Evolutionary conservation across 495 filamentous ascomycete genomes (phyloP).

Genomic region (Neurospora sp.): DNA sequence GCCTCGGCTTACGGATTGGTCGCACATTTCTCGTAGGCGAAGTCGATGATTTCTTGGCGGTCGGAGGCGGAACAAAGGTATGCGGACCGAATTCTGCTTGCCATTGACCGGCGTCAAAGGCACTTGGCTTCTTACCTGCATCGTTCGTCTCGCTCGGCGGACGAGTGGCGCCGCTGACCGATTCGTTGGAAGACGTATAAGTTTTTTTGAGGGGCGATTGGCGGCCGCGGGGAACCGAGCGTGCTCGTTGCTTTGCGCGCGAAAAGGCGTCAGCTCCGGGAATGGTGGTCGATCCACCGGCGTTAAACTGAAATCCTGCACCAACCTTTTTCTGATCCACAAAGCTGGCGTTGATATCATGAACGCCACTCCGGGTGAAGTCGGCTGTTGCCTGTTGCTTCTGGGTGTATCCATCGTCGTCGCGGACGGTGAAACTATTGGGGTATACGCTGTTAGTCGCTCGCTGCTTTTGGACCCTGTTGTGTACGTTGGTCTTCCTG

Average conservation of each 20-base stretch:
- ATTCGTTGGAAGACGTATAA: slow-evolving; percentile 8
- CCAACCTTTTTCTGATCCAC: slow-evolving; percentile 26
- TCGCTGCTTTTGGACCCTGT: slow-evolving; percentile 6
- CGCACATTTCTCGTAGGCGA: slow-evolving; percentile 30
- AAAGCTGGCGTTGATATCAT: slow-evolving; percentile 65
- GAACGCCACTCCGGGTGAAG: slow-evolving; percentile 50
- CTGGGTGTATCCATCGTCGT: slow-evolving; percentile 22
- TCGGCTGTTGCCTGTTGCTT: slow-evolving; percentile 15
- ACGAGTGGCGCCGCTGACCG: slow-evolving; percentile 1
- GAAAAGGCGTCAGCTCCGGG: slow-evolving; percentile 19
- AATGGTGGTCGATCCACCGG: slow-evolving; percentile 18
- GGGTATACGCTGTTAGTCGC: slow-evolving; percentile 22
- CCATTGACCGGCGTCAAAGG: slow-evolving; percentile 61
- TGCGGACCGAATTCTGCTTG: slow-evolving; percentile 50
- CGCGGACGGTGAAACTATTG: slow-evolving; percentile 41
- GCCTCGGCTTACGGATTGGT: slow-evolving; percentile 28
- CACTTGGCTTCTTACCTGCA: slow-evolving; percentile 14
- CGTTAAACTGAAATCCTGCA: slow-evolving; percentile 31
- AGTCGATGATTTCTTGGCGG: slow-evolving; percentile 15
- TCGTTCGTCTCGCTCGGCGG: slow-evolving; percentile 1
- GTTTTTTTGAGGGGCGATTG: slow-evolving; percentile 19
- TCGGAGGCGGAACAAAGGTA: slow-evolving; percentile 39
- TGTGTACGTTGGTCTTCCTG: background rate
- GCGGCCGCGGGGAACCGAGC: slow-evolving; percentile 26
- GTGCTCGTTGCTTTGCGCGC: slow-evolving; percentile 23